A percentile compares a stretch with the other conserved stretches of the same genome.
Conservation (phyloP, 495 filamentous ascomycete genomes). For the Staphylotrichum tortipilum region DNA sequence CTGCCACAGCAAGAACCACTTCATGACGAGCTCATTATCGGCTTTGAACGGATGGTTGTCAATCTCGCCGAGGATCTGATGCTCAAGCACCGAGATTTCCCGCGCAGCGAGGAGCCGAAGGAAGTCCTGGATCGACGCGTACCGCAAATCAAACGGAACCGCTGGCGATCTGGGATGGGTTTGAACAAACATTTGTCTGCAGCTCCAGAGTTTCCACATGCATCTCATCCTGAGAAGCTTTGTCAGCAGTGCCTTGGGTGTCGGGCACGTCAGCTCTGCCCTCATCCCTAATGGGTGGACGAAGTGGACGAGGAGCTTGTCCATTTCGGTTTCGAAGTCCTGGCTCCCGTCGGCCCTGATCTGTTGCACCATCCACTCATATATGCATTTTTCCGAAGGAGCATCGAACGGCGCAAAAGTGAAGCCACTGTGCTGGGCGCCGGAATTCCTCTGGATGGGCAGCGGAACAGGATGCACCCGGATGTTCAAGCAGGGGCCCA, state of each 20-base stretch:
- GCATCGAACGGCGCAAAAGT: too few species aligned
- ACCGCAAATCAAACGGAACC: neutral
- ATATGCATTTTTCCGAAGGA: neutral
- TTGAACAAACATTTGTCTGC: slow-evolving; percentile 9
- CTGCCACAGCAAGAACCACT: slow-evolving; percentile 22
- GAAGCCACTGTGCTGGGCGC: neutral
- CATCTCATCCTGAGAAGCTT: slow-evolving; percentile 16
- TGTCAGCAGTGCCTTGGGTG: neutral
- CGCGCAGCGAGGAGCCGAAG: slow-evolving; percentile 13
- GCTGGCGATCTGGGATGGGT: neutral
- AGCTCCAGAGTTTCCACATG: slow-evolving; percentile 23
- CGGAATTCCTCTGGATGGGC: neutral
- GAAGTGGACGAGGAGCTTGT: slow-evolving; percentile 12
- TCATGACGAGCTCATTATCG: neutral
- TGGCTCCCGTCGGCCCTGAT: neutral
- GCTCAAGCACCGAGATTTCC: slow-evolving; percentile 18
- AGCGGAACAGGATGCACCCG: neutral
- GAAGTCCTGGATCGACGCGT: slow-evolving; percentile 9
- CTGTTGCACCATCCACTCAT: slow-evolving; percentile 8
- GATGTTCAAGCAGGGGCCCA: slow-evolving; percentile 4
- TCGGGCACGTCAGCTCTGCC: neutral
- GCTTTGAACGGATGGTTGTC: slow-evolving; percentile 2
- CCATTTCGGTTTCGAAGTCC: slow-evolving; percentile 13
- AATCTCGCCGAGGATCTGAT: slow-evolving; percentile 8
- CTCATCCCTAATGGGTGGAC: neutral